Evolutionary conservation across 768 basidiomycete genomes (phyloP), one percentile per base, ranked within the genome.

Genomic region (Suillus placidus): DNA sequence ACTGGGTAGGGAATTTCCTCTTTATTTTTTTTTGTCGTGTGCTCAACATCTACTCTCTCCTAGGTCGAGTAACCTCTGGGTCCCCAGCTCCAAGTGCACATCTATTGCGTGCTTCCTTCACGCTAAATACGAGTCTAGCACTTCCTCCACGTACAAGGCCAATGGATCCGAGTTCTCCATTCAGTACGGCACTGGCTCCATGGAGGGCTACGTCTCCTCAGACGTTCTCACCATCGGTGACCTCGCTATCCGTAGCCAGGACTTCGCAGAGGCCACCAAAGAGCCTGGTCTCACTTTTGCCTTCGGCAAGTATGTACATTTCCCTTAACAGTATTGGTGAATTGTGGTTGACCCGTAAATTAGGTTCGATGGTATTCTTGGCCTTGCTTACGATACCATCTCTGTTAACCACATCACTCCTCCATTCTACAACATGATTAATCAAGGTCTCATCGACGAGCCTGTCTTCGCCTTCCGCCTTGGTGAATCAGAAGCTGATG

Each of bases 231-330:
- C 76, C 9, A 95, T 99, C 66, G 95, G 94, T 45, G 97, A 97
- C 75, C 75, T 99, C 55, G 76, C 77, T 34, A 85, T 99, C 76
- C 82, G 81, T 71, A 67, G 79, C 14, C 92, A 93, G 75, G 90
- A 95, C 73, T 99, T 99, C 71, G 97, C 95, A 12, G 97, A 99
- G 80, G 94, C 96, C 2, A 90, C 88, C 65, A 93, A 94, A 78
- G 97, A 99, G 75, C 97, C 97, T 26, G 97, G 97, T 54, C 88
- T 99, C 58, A 90, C 96, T 6, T 99, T 99, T 75, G 97, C 97
- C 34, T 98, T 97, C 69, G 95, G 94, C 74, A 95, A 92, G 92
- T 94, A 71, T 73, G 92, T 81, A 14, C 26, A 30, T 57, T 51
- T 16, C 47, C 23, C 60, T 40, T 9, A 7, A 2, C 10, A 34